phyloP scores from a whole-genome alignment of 2,329 filamentous ascomycete species.

The Sporothrix dimorphospora region DNA sequence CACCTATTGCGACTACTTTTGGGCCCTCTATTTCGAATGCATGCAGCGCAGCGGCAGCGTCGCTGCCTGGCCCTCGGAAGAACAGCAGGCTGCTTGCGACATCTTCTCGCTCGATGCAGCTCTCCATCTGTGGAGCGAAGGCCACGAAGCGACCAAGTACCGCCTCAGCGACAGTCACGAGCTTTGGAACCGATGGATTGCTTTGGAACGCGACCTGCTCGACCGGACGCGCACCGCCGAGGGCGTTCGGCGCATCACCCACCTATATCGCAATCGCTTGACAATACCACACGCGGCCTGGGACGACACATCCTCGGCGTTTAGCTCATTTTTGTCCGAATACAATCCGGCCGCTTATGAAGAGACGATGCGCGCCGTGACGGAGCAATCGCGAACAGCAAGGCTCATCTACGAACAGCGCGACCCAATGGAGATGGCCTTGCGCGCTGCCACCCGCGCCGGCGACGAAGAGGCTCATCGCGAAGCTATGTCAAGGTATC shows the following conservation, averaged over 20 bases:
- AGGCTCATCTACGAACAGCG: constrained; percentile 67
- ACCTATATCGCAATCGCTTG: constrained; percentile 71
- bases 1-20: constrained; percentile 77
- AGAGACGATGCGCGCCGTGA: constrained; percentile 69
- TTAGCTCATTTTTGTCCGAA: constrained; percentile 73
- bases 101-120: constrained; percentile 71
- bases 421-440: constrained; percentile 68
- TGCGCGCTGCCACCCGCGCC: constrained; percentile 61
- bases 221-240: constrained; percentile 57
- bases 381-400: constrained; percentile 63
- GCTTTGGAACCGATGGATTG: constrained; percentile 79
- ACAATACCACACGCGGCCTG: constrained; percentile 73
- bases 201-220: constrained; percentile 71
- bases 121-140: constrained; percentile 71
- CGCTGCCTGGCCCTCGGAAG: constrained; percentile 65
- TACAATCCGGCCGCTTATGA: constrained; percentile 75
- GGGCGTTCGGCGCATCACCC: constrained; percentile 66
- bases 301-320: constrained; percentile 74
- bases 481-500: constrained; percentile 64
- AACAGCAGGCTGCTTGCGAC: constrained; percentile 69
- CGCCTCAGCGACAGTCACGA: constrained; percentile 76
- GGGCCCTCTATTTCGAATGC: constrained; percentile 68
- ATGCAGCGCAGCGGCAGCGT: constrained; percentile 57
- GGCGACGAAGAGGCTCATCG: constrained; percentile 60
- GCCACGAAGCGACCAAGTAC: constrained; percentile 71